Evolutionary conservation across 2,329 filamentous ascomycete genomes (phyloP).

Genomic region (Macroventuria anomochaeta): DNA sequence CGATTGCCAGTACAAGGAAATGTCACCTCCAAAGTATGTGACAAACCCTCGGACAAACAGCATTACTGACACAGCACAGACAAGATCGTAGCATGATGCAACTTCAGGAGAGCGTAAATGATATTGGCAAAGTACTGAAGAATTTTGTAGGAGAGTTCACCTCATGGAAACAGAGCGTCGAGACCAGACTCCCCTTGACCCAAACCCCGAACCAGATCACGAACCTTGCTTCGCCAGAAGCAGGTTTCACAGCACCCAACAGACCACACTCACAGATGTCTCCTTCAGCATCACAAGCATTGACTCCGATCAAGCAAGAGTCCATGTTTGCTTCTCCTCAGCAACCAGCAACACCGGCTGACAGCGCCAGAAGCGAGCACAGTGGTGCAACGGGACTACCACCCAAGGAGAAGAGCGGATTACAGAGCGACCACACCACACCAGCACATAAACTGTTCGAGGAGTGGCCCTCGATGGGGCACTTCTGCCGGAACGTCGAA

Average conservation of each 20-base stretch:
- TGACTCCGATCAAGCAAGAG: slow-evolving; percentile 45
- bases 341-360: slow-evolving; percentile 43
- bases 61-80: slow-evolving; percentile 34
- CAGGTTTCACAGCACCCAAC: slow-evolving; percentile 29
- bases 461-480: slow-evolving; percentile 63
- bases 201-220: slow-evolving; percentile 25
- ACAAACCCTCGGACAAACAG: neutral
- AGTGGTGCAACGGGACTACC: slow-evolving; percentile 24
- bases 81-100: slow-evolving; percentile 60
- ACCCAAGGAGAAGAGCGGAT: slow-evolving; percentile 49
- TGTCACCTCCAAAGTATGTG: slow-evolving; percentile 85
- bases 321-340: slow-evolving; percentile 29
- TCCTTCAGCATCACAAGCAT: slow-evolving; percentile 28
- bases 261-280: slow-evolving; percentile 38
- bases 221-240: slow-evolving; percentile 41
- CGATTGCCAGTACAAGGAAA: slow-evolving; percentile 87
- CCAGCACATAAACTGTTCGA: slow-evolving; percentile 81
- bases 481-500: slow-evolving; percentile 60
- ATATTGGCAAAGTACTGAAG: slow-evolving; percentile 40
- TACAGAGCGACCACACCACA: slow-evolving; percentile 87
- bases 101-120: slow-evolving; percentile 54
- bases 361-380: slow-evolving; percentile 40
- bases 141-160: slow-evolving; percentile 42
- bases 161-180: slow-evolving; percentile 43
- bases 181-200: slow-evolving; percentile 33